These are phyloP conservation scores for Colletotrichum plurivorum DNA, from an alignment of 2,329 filamentous ascomycete species.

Conservation along the genomic window DNA sequence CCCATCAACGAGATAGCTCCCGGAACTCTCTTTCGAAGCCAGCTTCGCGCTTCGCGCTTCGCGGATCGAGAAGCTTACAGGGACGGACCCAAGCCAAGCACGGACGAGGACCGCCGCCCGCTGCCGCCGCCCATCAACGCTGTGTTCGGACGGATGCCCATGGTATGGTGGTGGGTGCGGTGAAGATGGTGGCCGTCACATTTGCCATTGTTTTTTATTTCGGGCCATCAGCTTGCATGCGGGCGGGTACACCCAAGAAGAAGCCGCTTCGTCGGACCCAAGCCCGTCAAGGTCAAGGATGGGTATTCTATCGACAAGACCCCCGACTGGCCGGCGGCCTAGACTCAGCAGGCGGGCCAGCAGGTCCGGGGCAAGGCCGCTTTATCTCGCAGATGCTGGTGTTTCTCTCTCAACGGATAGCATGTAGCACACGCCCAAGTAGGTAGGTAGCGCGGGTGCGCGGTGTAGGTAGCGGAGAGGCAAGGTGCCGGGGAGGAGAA, in stretches of 20 bases:
- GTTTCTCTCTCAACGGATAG: slow-evolving; percentile 29
- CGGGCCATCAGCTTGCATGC: slow-evolving; percentile 22
- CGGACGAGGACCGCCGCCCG: slow-evolving; percentile 12
- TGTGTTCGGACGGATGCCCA: slow-evolving; percentile 16
- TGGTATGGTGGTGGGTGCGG: slow-evolving; percentile 4
- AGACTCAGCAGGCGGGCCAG: not conserved
- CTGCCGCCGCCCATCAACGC: not conserved
- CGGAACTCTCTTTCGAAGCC: not conserved
- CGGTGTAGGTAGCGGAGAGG: not conserved
- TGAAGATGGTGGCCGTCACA: not conserved
- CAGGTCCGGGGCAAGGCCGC: not conserved
- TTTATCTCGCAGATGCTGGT: slow-evolving; percentile 25
- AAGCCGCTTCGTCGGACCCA: not conserved
- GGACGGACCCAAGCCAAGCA: not conserved
- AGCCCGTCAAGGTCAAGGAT: slow-evolving; percentile 17
- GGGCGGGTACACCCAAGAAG: not conserved
- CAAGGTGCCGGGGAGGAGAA: slow-evolving; percentile 21
- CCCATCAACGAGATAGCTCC: slow-evolving; percentile 1
- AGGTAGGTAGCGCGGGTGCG: no score
- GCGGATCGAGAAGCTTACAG: slow-evolving; percentile 21
- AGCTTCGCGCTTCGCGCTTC: no score
- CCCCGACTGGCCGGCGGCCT: slow-evolving; percentile 27
- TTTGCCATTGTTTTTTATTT: slow-evolving; percentile 11
- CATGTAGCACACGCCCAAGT: not conserved
- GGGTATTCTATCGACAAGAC: slow-evolving; percentile 9